Conservation (phyloP, 2,329 filamentous ascomycete species). For the Cladophialophora psammophila region DNA sequence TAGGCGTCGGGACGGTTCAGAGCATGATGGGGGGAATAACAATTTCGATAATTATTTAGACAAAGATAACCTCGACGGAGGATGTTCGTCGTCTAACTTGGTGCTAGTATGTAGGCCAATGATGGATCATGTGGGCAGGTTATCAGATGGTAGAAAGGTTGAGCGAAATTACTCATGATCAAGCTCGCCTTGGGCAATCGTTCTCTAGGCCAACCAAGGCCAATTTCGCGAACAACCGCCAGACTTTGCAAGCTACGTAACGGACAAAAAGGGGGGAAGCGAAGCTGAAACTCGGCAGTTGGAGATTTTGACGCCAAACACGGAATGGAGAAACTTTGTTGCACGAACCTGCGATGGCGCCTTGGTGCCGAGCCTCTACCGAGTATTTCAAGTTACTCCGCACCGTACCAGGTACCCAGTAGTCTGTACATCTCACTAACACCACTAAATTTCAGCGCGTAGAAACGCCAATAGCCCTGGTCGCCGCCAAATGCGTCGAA, state of each 20-base stretch:
- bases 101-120: neutral
- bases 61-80: neutral
- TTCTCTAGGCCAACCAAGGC: neutral
- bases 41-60: neutral
- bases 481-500: no score
- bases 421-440: no score
- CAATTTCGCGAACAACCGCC: slow-evolving; percentile 1
- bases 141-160: neutral
- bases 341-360: neutral
- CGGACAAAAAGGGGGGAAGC: neutral
- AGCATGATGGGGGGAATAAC: neutral
- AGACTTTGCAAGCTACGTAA: neutral
- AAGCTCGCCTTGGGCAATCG: neutral
- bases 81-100: neutral
- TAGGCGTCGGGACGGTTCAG: neutral
- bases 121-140: slow-evolving; percentile 1
- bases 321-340: slow-evolving; percentile 1
- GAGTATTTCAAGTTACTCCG: no score
- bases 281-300: neutral
- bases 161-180: slow-evolving; percentile 1
- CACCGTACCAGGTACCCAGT: no score
- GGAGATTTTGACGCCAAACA: neutral
- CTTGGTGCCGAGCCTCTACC: no score
- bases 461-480: no score
- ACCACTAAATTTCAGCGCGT: no score